Conservation (phyloP, 2,329 filamentous ascomycete genomes). For the Aureobasidium sp. region DNA sequence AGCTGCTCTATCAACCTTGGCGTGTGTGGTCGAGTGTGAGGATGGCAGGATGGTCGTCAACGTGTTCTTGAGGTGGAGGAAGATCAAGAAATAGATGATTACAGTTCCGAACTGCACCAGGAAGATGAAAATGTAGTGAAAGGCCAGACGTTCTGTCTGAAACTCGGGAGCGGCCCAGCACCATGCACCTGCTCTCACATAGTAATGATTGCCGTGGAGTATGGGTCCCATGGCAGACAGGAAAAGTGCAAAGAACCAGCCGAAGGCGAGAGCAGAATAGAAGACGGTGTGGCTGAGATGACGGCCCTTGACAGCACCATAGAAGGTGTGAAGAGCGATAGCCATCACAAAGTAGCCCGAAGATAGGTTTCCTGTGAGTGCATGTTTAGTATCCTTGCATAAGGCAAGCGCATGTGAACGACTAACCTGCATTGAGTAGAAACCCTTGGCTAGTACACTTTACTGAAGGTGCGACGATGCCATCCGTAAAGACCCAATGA, state of each 20-base stretch:
- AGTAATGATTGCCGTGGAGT: conserved; percentile 42
- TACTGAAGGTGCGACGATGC: conserved; percentile 46
- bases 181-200: conserved; percentile 61
- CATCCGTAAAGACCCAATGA: conserved; percentile 49
- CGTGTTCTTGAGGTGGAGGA: conserved; percentile 24
- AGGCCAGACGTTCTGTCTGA: conserved; percentile 48
- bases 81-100: conserved; percentile 39
- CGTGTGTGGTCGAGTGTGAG: conserved; percentile 15
- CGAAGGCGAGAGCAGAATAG: conserved; percentile 39
- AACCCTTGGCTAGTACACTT: conserved; percentile 62
- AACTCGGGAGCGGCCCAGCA: conserved; percentile 58
- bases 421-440: conserved; percentile 56
- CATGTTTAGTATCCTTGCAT: background rate
- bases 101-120: conserved; percentile 47
- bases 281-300: conserved; percentile 47
- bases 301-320: conserved; percentile 52
- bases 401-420: conserved; percentile 35
- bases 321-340: conserved; percentile 61
- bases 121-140: conserved; percentile 62
- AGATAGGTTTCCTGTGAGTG: conserved; percentile 26
- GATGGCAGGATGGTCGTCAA: conserved; percentile 15
- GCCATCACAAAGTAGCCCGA: conserved; percentile 60
- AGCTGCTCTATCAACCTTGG: conserved; percentile 34
- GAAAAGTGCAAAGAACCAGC: conserved; percentile 56
- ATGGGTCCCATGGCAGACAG: conserved; percentile 48